phyloP scores from a whole-genome alignment of 2,329 filamentous ascomycete species.

The Mycosphaerella sp. region DNA sequence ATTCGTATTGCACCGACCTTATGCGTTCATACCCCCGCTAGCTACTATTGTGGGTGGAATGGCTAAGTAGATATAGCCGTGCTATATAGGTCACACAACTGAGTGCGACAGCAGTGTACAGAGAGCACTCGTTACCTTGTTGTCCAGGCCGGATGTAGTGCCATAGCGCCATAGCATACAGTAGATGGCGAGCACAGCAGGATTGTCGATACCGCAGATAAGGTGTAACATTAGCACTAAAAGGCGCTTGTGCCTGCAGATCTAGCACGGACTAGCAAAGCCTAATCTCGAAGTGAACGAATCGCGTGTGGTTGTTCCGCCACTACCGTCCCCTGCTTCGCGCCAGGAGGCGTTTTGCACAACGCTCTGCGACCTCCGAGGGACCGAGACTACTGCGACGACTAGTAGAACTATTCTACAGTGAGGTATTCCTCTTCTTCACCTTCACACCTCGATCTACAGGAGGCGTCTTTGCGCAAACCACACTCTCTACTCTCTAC shows the following conservation, averaged over 20 bases:
- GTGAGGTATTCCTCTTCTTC: background rate
- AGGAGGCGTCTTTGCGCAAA: background rate
- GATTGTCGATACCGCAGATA: background rate
- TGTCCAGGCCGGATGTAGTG: no score
- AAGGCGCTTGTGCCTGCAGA: conserved; percentile 6
- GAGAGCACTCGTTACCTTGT: no score
- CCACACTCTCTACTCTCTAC: conserved; percentile 9
- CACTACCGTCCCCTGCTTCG: conserved; percentile 2
- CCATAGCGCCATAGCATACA: no score
- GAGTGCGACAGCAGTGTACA: no score
- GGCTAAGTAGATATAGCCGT: no score
- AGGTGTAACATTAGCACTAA: background rate
- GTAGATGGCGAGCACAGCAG: background rate
- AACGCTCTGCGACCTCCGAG: background rate
- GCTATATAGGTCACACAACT: no score
- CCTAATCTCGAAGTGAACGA: conserved; percentile 5
- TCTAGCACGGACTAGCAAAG: conserved; percentile 4
- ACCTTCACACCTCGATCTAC: no score
- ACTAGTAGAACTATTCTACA: no score
- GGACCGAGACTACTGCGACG: background rate
- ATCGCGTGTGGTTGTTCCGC: conserved; percentile 1
- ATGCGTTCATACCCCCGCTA: background rate
- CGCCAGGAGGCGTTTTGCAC: conserved; percentile 9
- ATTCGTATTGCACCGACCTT: conserved; percentile 5
- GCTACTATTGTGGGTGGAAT: background rate